A percentile compares a stretch with the other conserved stretches of the same genome.
These are phyloP conservation scores for Clathrospora elynae DNA, from an alignment of 2,329 filamentous ascomycete species.

Conservation along the genomic window DNA sequence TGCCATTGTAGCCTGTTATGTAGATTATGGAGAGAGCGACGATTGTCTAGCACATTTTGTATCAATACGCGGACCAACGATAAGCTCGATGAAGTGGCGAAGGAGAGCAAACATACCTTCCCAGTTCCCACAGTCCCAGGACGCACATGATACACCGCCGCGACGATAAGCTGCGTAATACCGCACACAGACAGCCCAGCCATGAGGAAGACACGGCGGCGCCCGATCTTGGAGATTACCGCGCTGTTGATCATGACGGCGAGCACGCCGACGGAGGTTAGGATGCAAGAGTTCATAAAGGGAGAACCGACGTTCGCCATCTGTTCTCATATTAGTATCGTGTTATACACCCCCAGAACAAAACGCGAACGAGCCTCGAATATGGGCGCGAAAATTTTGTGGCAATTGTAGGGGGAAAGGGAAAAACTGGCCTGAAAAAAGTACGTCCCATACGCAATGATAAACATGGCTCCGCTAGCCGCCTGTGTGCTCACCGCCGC, in stretches of 20 bases:
- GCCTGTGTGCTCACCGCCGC: conserved; percentile 58
- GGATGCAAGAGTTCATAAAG: conserved; percentile 63
- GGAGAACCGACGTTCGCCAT: conserved; percentile 47
- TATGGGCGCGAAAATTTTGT: no score
- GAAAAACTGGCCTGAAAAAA: conserved; percentile 30
- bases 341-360: no score
- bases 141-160: conserved; percentile 58
- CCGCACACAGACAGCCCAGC: conserved; percentile 60
- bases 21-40: conserved; percentile 61
- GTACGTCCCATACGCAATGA: conserved; percentile 44
- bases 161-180: conserved; percentile 60
- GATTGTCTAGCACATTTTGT: conserved; percentile 44
- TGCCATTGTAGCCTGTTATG: conserved; percentile 60
- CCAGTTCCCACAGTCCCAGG: conserved; percentile 49
- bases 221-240: conserved; percentile 60
- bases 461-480: conserved; percentile 60
- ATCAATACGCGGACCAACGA: no score
- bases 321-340: neutral
- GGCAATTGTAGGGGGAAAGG: no score
- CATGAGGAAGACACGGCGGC: conserved; percentile 60
- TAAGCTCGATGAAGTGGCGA: neutral
- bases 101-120: conserved; percentile 35
- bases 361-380: no score
- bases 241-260: conserved; percentile 60
- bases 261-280: conserved; percentile 60